Conservation (phyloP, 768 basidiomycete genomes). For the Pholiota conissans region DNA sequence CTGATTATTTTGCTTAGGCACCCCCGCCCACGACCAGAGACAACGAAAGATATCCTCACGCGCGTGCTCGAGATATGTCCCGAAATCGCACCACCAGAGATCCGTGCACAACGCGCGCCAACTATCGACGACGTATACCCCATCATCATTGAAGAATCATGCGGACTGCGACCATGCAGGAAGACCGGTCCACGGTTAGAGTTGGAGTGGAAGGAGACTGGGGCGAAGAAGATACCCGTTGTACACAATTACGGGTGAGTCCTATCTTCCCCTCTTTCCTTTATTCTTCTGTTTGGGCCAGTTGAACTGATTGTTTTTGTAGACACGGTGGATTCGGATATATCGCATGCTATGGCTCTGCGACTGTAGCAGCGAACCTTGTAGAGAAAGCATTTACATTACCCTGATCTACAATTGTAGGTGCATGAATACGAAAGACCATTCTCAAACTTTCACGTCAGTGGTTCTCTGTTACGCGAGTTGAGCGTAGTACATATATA, state of each 20-base stretch:
- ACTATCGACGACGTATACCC: slow-evolving; percentile 49
- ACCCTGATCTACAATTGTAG: neutral
- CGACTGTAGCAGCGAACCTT: slow-evolving; percentile 1
- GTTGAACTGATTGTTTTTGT: neutral
- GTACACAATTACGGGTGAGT: slow-evolving; percentile 36
- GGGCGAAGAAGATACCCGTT: slow-evolving; percentile 21
- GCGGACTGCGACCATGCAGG: slow-evolving; percentile 55
- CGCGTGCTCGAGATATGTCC: slow-evolving; percentile 47
- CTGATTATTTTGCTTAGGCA: slow-evolving; percentile 30
- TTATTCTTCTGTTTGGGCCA: neutral
- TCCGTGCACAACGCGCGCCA: slow-evolving; percentile 39
- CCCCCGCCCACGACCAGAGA: slow-evolving; percentile 58
- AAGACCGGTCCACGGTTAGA: slow-evolving; percentile 64
- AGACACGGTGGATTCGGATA: slow-evolving; percentile 8
- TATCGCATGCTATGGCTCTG: slow-evolving; percentile 14
- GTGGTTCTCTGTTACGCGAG: too few species aligned
- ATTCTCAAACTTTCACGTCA: too few species aligned
- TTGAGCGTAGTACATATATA: too few species aligned
- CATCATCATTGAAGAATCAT: slow-evolving; percentile 51
- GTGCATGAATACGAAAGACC: neutral
- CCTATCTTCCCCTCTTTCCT: neutral
- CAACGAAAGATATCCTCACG: slow-evolving; percentile 53
- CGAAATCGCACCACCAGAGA: slow-evolving; percentile 48
- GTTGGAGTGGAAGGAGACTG: slow-evolving; percentile 37
- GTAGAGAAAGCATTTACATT: slow-evolving; percentile 3